Conservation (phyloP, 768 basidiomycete species). For the Mycena galopus region DNA sequence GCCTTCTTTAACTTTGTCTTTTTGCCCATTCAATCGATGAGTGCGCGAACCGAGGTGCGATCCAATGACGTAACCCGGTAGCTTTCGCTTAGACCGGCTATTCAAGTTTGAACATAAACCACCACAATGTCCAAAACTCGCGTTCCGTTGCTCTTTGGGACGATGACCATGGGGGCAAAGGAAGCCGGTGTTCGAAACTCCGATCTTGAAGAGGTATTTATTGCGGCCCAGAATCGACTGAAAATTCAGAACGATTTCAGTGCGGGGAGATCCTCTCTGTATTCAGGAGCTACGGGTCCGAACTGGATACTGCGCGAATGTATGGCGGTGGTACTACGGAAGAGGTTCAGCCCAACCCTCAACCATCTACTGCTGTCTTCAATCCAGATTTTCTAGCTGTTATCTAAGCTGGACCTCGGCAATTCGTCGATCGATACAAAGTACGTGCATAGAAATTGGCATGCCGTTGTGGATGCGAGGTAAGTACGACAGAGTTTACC, state of each 20-base stretch:
- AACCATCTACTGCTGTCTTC: background rate
- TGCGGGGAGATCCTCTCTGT: slow-evolving; percentile 61
- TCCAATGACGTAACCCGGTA: background rate
- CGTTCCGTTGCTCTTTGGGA: slow-evolving; percentile 55
- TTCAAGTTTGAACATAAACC: background rate
- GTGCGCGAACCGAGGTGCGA: background rate
- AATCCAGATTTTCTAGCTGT: slow-evolving; percentile 41
- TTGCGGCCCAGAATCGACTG: background rate
- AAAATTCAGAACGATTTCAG: slow-evolving; percentile 23
- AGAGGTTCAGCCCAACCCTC: slow-evolving; percentile 44
- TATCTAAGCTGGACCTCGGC: slow-evolving; percentile 56
- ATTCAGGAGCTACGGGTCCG: slow-evolving; percentile 58
- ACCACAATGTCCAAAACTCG: slow-evolving; percentile 38
- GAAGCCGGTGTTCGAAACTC: slow-evolving; percentile 24
- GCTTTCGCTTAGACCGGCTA: background rate
- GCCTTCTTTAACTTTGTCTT: slow-evolving; percentile 68
- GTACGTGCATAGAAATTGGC: slow-evolving; percentile 39
- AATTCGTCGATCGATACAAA: slow-evolving; percentile 63
- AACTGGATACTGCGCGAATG: slow-evolving; percentile 63
- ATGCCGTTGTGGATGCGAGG: background rate
- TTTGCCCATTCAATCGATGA: slow-evolving; percentile 61
- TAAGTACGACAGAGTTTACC: slow-evolving; percentile 53
- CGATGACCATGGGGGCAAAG: slow-evolving; percentile 29
- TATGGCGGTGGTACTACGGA: slow-evolving; percentile 66
- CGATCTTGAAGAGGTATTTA: slow-evolving; percentile 17